Base-by-base conservation (phyloP, 2,329 filamentous ascomycete species). In the Phialocephala sp. region DNA sequence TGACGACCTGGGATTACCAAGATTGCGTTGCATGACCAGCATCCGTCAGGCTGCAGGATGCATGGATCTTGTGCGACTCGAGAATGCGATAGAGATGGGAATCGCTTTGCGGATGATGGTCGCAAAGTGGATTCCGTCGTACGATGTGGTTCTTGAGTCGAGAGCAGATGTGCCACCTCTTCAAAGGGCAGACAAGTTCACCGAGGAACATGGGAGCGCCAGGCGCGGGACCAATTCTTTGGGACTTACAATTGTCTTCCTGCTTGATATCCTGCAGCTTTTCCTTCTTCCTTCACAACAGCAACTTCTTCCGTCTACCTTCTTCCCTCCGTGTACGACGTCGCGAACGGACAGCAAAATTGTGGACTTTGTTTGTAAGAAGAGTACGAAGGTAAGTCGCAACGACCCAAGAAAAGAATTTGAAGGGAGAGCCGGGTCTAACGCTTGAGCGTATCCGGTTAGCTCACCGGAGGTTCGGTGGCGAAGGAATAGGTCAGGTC, bases 1-100 rank as follows among this genome's bases (percentile, higher is more conserved):
- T 62, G 62, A 68, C 54, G 58, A 61, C 60, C 62, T 57, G 60
- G 63, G 66, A 68, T 72, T 66, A 71, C 62, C 61, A 66, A 69
- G 61, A 66, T 68, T 67, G 69, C 65, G 67, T 71, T 75, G 71
- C 71, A 74, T 74, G 68, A 72, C 70, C 69, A 74, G 72, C 70
- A 73, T 72, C 62, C 66, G 69, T 68, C 69, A 70, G 72, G 72
- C 72, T 74, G 74, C 74, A 75, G 74, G 67, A 70, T 72, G 72
- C 73, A 75, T 74, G 66, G 70, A 72, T 72, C 66, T 72, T 72
- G 74, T 75, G 61, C 68, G 61, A 75, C 72, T 69, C 52, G 37
- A 62, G 58, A 36, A 64, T 61, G 59, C 61, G 63, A 62, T 66
- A 36, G 56, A 59, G 54, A n/a, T 59, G 37, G 56, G 58, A 66